Conservation (phyloP, 2,329 filamentous ascomycete genomes). For the Aspergillus floridensis region DNA sequence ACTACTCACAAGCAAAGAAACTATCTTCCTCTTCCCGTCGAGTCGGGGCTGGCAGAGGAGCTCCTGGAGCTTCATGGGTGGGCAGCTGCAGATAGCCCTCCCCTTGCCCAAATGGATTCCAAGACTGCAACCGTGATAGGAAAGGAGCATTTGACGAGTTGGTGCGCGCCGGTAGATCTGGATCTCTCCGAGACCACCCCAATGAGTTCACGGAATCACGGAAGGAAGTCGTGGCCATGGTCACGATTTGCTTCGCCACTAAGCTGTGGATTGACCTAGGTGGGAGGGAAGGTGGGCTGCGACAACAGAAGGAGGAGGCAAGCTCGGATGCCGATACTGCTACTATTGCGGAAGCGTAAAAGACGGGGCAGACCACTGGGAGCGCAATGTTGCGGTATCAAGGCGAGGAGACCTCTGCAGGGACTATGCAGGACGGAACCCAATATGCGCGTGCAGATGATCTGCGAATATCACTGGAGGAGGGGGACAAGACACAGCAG, state of each 20-base stretch:
- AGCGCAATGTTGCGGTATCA: slow-evolving; percentile 15
- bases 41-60: slow-evolving; percentile 78
- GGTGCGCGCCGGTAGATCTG: slow-evolving; percentile 71
- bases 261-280: not conserved
- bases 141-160: slow-evolving; percentile 63
- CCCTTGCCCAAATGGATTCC: slow-evolving; percentile 78
- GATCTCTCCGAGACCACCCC: slow-evolving; percentile 85
- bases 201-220: slow-evolving; percentile 91
- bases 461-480: slow-evolving; percentile 36
- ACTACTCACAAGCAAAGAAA: slow-evolving; percentile 95
- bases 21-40: slow-evolving; percentile 92
- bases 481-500: slow-evolving; percentile 21
- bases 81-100: slow-evolving; percentile 88
- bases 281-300: not conserved
- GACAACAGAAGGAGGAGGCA: slow-evolving; percentile 9
- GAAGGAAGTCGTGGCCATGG: slow-evolving; percentile 62
- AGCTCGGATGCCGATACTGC: slow-evolving; percentile 21
- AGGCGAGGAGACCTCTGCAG: slow-evolving; percentile 37
- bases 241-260: slow-evolving; percentile 11
- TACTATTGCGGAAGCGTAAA: slow-evolving; percentile 14
- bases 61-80: slow-evolving; percentile 75
- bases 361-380: slow-evolving; percentile 14
- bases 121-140: slow-evolving; percentile 73
- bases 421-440: slow-evolving; percentile 43
- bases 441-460: slow-evolving; percentile 51